Base-by-base conservation (phyloP, 495 filamentous ascomycete species). In the Trichoderma gamsii region DNA sequence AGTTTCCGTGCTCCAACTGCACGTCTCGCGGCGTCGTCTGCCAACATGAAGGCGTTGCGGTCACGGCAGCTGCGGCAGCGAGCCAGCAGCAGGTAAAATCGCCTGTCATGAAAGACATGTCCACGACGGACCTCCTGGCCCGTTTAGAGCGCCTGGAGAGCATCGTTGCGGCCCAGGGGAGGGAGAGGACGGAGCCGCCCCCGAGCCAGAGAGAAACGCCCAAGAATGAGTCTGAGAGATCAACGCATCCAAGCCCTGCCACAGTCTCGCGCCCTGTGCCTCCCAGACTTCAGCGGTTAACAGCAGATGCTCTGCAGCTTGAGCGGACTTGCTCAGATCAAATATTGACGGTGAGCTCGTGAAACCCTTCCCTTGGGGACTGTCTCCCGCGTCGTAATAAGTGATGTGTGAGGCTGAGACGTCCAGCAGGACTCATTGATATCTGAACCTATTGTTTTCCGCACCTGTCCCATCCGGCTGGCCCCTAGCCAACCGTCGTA, bases 1-100 rank as follows among this genome's bases (percentile, higher is more conserved):
- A 68, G 46, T 63, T 67, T 15, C 74, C 74, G n/a, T 76, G 74
- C 56, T 69, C 73, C 18, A 76, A 76, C 51, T 76, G 74, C 65
- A 65, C 68, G 18, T 72, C 72, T 61, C 71, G 74, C 9, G 73
- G 73, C 15, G 68, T 73, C 16, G 29, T 29, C 1, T 76, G 74
- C 64, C 64, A 70, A 15, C 52, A 72, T 41, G 73, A 72, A 67
- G 29, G 41, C 27, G 56, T 51, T 15, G n/a, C 52, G 23, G 21
- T 41, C 51, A n/a, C 35, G 25, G 59, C 68, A 8, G 15, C 67
- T 21, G 32, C 68, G 21, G 66, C 56, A 1, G 41, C 2, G 13
- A 25, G 56, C 15, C 51, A 25, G 41, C 6, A 65, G 71, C 21
- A 68, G 71, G 4, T 35, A 66, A 41, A 68, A 66, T 66, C 69